Evolutionary conservation across 1,139 yeast species (phyloP).

Genomic region (Blastobotrys raffinosifermentans): DNA sequence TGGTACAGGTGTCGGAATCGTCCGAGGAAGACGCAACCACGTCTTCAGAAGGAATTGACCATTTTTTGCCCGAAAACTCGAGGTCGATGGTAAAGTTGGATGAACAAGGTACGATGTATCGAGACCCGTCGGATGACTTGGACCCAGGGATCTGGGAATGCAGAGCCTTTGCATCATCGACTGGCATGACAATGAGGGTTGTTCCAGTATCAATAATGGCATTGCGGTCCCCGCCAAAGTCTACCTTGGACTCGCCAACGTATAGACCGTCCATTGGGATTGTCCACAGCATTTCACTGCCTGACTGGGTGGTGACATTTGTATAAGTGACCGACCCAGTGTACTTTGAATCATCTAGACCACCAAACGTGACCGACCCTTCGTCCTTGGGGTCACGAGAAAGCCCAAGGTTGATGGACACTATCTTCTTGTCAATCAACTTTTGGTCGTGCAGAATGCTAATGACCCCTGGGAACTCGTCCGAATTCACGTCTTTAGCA

Average conservation of each 20-base stretch:
- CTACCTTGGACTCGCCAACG: conserved; percentile 33
- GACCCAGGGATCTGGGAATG: conserved; percentile 48
- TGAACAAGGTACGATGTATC: conserved; percentile 57
- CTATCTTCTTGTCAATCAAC: conserved; percentile 36
- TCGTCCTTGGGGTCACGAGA: conserved; percentile 32
- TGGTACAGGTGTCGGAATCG: conserved; percentile 51
- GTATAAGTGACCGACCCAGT: conserved; percentile 42
- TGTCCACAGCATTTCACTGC: conserved; percentile 50
- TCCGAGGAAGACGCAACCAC: conserved; percentile 46
- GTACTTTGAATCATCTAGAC: conserved; percentile 38
- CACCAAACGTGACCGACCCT: conserved; percentile 45
- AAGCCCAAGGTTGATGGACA: conserved; percentile 41
- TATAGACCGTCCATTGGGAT: conserved; percentile 39
- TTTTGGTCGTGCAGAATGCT: conserved; percentile 36
- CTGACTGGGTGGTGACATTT: conserved; percentile 31
- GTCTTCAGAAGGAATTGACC: conserved; percentile 41
- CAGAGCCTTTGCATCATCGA: conserved; percentile 47
- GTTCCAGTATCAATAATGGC: conserved; percentile 65
- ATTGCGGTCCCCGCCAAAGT: conserved; percentile 35
- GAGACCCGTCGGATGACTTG: conserved; percentile 51
- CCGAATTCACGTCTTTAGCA: conserved; percentile 26
- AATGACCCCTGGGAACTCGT: conserved; percentile 37
- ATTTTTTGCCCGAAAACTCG: conserved; percentile 39
- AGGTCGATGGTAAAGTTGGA: conserved; percentile 38
- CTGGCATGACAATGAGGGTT: conserved; percentile 53